Evolutionary conservation across 1,139 yeast genomes (phyloP).

Genomic region (Debaryomyces sp.): DNA sequence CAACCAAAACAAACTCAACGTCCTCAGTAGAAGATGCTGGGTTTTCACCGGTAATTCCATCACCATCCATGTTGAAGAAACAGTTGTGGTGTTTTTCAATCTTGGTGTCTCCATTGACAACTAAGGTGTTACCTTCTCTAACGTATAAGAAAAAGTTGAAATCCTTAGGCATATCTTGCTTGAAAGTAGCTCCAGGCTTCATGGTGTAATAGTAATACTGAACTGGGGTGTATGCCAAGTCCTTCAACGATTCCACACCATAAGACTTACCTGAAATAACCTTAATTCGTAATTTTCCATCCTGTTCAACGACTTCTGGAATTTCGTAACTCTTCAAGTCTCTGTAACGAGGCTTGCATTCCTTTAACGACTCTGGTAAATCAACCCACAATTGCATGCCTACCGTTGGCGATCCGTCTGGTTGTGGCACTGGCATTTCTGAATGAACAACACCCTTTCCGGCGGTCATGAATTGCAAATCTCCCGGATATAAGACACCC

Average conservation of each 20-base stretch:
- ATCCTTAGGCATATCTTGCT: slow-evolving; percentile 60
- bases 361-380: slow-evolving; percentile 70
- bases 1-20: slow-evolving; percentile 67
- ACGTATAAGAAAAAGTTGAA: slow-evolving; percentile 78
- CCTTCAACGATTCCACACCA: slow-evolving; percentile 73
- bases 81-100: slow-evolving; percentile 55
- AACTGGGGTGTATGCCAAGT: slow-evolving; percentile 84
- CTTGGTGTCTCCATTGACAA: slow-evolving; percentile 43
- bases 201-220: slow-evolving; percentile 71
- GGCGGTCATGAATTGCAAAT: slow-evolving; percentile 93
- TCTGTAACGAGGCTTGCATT: slow-evolving; percentile 76
- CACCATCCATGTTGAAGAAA: slow-evolving; percentile 72
- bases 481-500: slow-evolving; percentile 82
- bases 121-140: slow-evolving; percentile 59
- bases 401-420: slow-evolving; percentile 57
- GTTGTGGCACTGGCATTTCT: slow-evolving; percentile 76
- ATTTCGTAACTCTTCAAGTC: slow-evolving; percentile 74
- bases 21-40: slow-evolving; percentile 32
- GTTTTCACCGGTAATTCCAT: slow-evolving; percentile 52
- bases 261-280: slow-evolving; percentile 79
- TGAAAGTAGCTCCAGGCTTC: slow-evolving; percentile 68
- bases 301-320: slow-evolving; percentile 64
- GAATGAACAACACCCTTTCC: slow-evolving; percentile 88
- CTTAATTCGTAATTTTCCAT: slow-evolving; percentile 66
- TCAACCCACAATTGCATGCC: slow-evolving; percentile 96